Conservation (phyloP, 352 stramenopile species). For the Aphanomyces astaci region DNA sequence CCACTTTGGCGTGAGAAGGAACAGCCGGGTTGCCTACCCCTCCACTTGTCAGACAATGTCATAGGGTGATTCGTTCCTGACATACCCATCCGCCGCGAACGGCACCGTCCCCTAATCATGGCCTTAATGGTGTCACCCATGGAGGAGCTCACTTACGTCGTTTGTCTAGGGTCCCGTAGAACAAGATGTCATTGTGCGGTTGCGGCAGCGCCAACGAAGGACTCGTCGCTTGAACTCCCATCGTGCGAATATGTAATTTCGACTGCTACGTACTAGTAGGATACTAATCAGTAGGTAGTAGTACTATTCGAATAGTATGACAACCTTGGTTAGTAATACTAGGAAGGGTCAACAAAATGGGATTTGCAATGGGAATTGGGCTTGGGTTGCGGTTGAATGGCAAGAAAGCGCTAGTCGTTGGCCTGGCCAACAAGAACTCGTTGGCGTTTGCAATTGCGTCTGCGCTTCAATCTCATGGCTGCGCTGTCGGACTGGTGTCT, state of each 20-base stretch:
- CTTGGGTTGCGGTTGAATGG: constrained; percentile 28
- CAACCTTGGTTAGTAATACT: too few species aligned
- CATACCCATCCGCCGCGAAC: constrained; percentile 7
- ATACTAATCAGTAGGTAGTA: too few species aligned
- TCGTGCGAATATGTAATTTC: background rate
- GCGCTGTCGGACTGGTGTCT: constrained; percentile 73
- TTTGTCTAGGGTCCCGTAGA: constrained; percentile 15
- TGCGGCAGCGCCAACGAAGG: background rate
- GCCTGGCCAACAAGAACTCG: constrained; percentile 86
- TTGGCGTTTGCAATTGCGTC: constrained; percentile 68
- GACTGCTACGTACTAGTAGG: background rate
- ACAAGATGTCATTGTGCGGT: constrained; percentile 12
- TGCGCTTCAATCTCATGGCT: constrained; percentile 51
- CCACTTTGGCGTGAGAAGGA: constrained; percentile 66
- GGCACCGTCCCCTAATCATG: constrained; percentile 12
- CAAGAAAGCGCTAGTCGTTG: constrained; percentile 77
- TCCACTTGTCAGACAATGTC: constrained; percentile 11
- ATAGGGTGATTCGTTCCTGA: background rate
- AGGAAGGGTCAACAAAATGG: too few species aligned
- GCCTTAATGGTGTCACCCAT: background rate
- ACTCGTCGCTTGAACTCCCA: background rate
- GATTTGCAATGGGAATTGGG: background rate
- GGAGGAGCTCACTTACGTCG: background rate
- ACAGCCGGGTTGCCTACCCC: constrained; percentile 68
- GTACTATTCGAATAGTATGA: too few species aligned